phyloP scores from a whole-genome alignment of 805 yeast genomes.

The Torulaspora delbrueckii region DNA sequence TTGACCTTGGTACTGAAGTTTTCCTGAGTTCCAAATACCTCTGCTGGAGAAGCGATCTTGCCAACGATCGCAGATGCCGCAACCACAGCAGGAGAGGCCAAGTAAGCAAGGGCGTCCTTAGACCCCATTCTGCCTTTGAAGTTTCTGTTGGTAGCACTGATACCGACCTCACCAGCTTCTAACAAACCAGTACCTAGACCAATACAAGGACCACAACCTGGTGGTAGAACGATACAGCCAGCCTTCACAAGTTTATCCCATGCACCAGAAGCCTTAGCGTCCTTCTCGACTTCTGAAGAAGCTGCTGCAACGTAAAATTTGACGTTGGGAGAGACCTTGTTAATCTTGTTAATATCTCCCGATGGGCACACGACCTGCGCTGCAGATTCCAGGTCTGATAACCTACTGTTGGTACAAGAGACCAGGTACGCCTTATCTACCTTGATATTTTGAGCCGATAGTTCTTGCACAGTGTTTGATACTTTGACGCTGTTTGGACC shows the following conservation, averaged over 20 bases:
- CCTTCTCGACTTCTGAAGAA: slow-evolving; percentile 84
- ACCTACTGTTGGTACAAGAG: slow-evolving; percentile 94
- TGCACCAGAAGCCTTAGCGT: slow-evolving; percentile 86
- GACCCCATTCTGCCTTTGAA: slow-evolving; percentile 99
- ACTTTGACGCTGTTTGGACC: slow-evolving; percentile 98
- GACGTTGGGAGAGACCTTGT: slow-evolving; percentile 80
- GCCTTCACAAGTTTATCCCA: slow-evolving; percentile 89
- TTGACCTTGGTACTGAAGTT: slow-evolving; percentile 47
- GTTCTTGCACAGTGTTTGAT: slow-evolving; percentile 68
- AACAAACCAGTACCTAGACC: slow-evolving; percentile 93
- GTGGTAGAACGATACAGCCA: slow-evolving; percentile 92
- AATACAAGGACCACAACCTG: slow-evolving; percentile 99
- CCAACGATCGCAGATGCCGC: slow-evolving; percentile 98
- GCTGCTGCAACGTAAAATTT: slow-evolving; percentile 98
- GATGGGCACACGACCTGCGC: slow-evolving; percentile 67
- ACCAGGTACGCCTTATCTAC: slow-evolving; percentile 94
- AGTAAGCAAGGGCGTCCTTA: slow-evolving; percentile 88
- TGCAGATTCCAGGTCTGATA: slow-evolving; percentile 90
- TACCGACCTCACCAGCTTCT: slow-evolving; percentile 96
- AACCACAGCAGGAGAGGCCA: slow-evolving; percentile 96
- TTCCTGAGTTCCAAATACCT: slow-evolving; percentile 60
- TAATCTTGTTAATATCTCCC: slow-evolving; percentile 32
- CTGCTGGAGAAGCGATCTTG: slow-evolving; percentile 87
- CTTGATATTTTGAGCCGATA: slow-evolving; percentile 66
- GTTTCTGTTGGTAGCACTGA: slow-evolving; percentile 96